Conservation (phyloP, 805 yeast species). For the Pichia rugopelliculosa region DNA sequence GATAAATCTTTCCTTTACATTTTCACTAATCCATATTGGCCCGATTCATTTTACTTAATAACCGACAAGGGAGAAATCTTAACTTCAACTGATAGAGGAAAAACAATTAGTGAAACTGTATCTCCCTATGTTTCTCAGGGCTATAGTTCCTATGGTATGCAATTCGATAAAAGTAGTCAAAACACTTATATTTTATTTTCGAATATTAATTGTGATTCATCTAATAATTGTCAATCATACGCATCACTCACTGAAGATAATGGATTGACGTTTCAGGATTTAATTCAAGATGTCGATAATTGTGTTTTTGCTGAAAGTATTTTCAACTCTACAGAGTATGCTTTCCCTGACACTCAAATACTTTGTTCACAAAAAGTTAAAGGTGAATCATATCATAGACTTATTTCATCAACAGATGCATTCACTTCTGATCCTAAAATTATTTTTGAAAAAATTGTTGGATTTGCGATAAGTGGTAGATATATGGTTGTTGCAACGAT, state of each 20-base stretch:
- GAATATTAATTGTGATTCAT: slow-evolving; percentile 45
- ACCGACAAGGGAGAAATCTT: slow-evolving; percentile 45
- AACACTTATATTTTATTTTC: slow-evolving; percentile 66
- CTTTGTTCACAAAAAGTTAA: slow-evolving; percentile 47
- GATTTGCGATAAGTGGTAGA: slow-evolving; percentile 64
- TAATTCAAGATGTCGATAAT: slow-evolving; percentile 44
- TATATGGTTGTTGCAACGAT: slow-evolving; percentile 67
- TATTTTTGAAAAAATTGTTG: slow-evolving; percentile 54
- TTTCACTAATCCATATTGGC: slow-evolving; percentile 47
- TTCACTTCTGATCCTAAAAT: slow-evolving; percentile 35
- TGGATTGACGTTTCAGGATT: slow-evolving; percentile 53
- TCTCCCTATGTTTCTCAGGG: slow-evolving; percentile 41
- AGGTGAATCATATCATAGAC: slow-evolving; percentile 21
- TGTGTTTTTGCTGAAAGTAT: slow-evolving; percentile 66
- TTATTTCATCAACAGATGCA: slow-evolving; percentile 46
- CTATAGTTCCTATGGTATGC: slow-evolving; percentile 33
- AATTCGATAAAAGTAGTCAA: slow-evolving; percentile 54
- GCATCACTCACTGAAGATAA: slow-evolving; percentile 61
- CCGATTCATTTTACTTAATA: slow-evolving; percentile 48
- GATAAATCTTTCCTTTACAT: slow-evolving; percentile 42
- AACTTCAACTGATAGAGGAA: slow-evolving; percentile 63
- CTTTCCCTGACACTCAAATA: slow-evolving; percentile 42
- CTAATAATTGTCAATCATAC: slow-evolving; percentile 42
- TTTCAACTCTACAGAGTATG: slow-evolving; percentile 29
- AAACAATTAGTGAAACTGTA: slow-evolving; percentile 37